Percentiles rank a stretch among this genome's conserved stretches.
Evolutionary conservation across 2,329 filamentous ascomycete species (phyloP).

Genomic region (Rutstroemia sp.): DNA sequence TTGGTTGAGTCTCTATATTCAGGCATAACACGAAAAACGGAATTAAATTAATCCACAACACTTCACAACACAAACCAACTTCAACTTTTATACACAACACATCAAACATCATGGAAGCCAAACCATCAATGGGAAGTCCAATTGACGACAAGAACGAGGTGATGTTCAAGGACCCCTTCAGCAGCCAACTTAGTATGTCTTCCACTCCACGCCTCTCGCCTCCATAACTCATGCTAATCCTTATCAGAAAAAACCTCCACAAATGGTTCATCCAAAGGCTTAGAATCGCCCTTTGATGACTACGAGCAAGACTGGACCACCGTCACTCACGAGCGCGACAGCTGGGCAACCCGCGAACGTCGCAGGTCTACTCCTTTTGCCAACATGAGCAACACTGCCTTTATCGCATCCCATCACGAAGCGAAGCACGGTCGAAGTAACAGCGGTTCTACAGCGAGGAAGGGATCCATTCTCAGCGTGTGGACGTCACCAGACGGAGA

Average conservation of each 20-base stretch:
- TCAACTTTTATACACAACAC: background rate
- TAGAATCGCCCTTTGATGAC: slow-evolving; percentile 7
- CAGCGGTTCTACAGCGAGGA: background rate
- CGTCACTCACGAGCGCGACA: background rate
- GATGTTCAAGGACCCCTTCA: background rate
- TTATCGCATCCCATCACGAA: slow-evolving; percentile 2
- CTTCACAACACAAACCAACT: background rate
- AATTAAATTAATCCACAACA: background rate
- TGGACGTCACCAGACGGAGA: slow-evolving; percentile 2
- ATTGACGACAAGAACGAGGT: background rate
- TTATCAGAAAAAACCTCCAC: background rate
- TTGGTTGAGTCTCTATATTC: background rate
- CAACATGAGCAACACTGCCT: slow-evolving; percentile 1
- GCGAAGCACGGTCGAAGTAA: background rate
- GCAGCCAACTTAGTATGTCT: background rate
- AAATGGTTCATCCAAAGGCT: background rate
- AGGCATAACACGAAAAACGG: background rate
- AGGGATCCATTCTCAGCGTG: slow-evolving; percentile 2
- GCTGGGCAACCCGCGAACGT: slow-evolving; percentile 1
- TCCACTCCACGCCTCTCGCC: background rate
- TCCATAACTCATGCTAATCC: background rate
- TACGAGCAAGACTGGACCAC: slow-evolving; percentile 9
- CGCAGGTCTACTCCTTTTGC: slow-evolving; percentile 3
- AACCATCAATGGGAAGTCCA: background rate
- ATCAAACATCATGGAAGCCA: background rate